A percentile compares a stretch with the other conserved stretches of the same genome.
Evolutionary conservation across 768 basidiomycete genomes (phyloP).

Genomic region (Xanthoconium purpureum): DNA sequence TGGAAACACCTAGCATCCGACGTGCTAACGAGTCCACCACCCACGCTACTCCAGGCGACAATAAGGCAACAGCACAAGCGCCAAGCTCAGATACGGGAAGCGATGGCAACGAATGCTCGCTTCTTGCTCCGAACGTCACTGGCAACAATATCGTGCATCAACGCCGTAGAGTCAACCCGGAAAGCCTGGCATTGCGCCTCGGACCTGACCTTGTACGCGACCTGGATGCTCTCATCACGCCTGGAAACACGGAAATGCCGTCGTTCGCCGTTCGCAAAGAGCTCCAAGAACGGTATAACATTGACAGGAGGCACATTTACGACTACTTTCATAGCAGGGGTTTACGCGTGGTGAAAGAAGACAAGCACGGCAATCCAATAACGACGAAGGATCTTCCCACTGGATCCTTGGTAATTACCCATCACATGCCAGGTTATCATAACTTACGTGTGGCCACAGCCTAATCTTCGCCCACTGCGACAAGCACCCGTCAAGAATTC

Average conservation of each 20-base stretch:
- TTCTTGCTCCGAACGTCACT: neutral
- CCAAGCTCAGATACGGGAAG: slow-evolving; percentile 10
- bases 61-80: neutral
- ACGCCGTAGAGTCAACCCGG: slow-evolving; percentile 59
- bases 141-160: slow-evolving; percentile 20
- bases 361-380: slow-evolving; percentile 53
- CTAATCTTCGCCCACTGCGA: slow-evolving; percentile 31
- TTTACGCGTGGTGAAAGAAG: slow-evolving; percentile 62
- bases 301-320: slow-evolving; percentile 73
- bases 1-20: slow-evolving; percentile 7
- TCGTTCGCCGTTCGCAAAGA: slow-evolving; percentile 66
- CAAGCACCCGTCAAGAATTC: slow-evolving; percentile 23
- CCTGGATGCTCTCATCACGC: slow-evolving; percentile 66
- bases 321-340: slow-evolving; percentile 72
- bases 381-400: slow-evolving; percentile 18
- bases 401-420: slow-evolving; percentile 19
- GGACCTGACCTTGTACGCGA: slow-evolving; percentile 66
- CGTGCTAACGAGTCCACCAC: neutral
- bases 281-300: slow-evolving; percentile 65
- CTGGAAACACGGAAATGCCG: slow-evolving; percentile 73
- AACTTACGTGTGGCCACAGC: slow-evolving; percentile 18
- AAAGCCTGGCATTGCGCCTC: slow-evolving; percentile 63
- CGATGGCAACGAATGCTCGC: slow-evolving; percentile 1
- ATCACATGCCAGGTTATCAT: slow-evolving; percentile 5
- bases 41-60: neutral